These are phyloP conservation scores for Ceriops decandra DNA, from an alignment of 345 rosid genomes.

Conservation along the genomic window DNA sequence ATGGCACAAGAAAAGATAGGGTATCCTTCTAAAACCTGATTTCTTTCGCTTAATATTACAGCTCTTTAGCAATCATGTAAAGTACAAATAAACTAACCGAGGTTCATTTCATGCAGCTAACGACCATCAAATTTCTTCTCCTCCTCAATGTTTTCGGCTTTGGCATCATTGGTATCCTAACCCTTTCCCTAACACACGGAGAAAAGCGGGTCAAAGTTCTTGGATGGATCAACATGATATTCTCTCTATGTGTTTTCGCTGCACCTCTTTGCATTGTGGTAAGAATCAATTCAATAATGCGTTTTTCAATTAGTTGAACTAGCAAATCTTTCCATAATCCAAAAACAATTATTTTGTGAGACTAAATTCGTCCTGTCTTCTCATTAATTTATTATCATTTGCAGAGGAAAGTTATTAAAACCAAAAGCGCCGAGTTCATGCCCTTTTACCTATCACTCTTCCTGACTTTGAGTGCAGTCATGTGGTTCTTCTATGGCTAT, in stretches of 20 bases:
- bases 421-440: slow-evolving; percentile 85
- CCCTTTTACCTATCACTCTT: slow-evolving; percentile 66
- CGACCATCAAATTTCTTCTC: slow-evolving; percentile 44
- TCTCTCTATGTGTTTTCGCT: slow-evolving; percentile 60
- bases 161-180: slow-evolving; percentile 40
- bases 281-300: not conserved
- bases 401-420: slow-evolving; percentile 82
- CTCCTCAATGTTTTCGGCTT: slow-evolving; percentile 56
- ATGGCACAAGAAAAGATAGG: slow-evolving; percentile 22
- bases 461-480: slow-evolving; percentile 75
- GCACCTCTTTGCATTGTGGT: slow-evolving; percentile 90
- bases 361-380: not conserved
- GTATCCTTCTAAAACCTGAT: not conserved
- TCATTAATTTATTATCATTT: not conserved
- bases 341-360: too few relatives aligned
- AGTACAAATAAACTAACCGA: not conserved
- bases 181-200: slow-evolving; percentile 44
- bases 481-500: slow-evolving; percentile 91
- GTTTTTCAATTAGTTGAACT: not conserved
- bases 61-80: not conserved
- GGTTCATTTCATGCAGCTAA: slow-evolving; percentile 33
- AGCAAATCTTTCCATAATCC: too few relatives aligned
- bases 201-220: slow-evolving; percentile 39
- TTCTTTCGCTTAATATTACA: not conserved
- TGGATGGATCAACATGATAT: slow-evolving; percentile 77